Evolutionary conservation across 2,329 filamentous ascomycete species (phyloP).

Genomic region (Diaporthe sp.): DNA sequence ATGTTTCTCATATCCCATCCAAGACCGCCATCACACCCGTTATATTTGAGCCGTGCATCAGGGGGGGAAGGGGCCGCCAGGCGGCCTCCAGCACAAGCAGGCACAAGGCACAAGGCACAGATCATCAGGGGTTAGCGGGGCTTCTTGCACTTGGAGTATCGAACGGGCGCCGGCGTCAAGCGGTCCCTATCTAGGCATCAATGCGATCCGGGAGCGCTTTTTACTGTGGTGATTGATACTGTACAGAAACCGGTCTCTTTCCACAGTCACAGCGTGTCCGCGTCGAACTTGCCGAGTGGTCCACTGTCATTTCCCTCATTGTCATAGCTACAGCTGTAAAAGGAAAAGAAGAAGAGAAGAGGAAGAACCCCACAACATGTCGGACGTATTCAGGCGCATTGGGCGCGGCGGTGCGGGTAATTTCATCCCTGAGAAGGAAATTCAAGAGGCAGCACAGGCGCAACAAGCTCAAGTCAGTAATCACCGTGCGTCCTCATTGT

Average conservation of each 20-base stretch:
- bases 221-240: conserved; percentile 43
- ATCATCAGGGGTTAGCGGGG: conserved; percentile 35
- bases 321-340: neutral
- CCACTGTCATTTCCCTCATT: conserved; percentile 19
- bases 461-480: conserved; percentile 39
- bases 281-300: neutral
- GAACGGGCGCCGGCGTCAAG: conserved; percentile 19
- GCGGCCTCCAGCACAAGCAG: conserved; percentile 7
- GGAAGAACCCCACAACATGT: conserved; percentile 42
- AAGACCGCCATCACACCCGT: conserved; percentile 11
- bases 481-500: neutral
- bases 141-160: conserved; percentile 26
- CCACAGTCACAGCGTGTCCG: conserved; percentile 16
- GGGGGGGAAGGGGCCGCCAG: neutral
- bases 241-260: conserved; percentile 41
- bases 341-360: neutral
- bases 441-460: conserved; percentile 59
- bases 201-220: conserved; percentile 43
- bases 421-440: conserved; percentile 67
- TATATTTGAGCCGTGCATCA: conserved; percentile 2
- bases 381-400: conserved; percentile 64
- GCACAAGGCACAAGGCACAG: conserved; percentile 4
- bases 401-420: conserved; percentile 77
- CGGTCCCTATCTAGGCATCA: conserved; percentile 39
- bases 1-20: conserved; percentile 5